phyloP scores from a whole-genome alignment of 495 filamentous ascomycete genomes.

The Penicillium roqueforti region DNA sequence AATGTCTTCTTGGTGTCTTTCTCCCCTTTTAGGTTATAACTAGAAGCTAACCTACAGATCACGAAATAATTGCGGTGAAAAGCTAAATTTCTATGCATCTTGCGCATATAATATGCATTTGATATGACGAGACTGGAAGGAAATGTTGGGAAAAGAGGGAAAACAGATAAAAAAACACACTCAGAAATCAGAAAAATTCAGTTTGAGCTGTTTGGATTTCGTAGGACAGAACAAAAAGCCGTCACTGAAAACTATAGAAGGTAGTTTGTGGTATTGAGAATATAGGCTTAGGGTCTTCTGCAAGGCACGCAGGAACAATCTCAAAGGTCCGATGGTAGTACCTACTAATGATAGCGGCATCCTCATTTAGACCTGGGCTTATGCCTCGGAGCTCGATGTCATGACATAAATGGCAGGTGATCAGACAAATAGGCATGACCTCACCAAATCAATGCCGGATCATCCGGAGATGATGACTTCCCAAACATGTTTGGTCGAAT shows the following conservation, averaged over 20 bases:
- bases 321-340: not conserved
- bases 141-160: too few relatives aligned
- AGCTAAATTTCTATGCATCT: too few relatives aligned
- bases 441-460: slow-evolving; percentile 1
- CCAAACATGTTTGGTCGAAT: not conserved
- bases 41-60: too few relatives aligned
- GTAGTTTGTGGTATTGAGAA: not conserved
- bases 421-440: not conserved
- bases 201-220: too few relatives aligned
- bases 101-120: too few relatives aligned
- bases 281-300: not conserved
- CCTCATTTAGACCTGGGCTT: not conserved
- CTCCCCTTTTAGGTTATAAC: too few relatives aligned
- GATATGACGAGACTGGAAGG: too few relatives aligned
- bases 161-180: too few relatives aligned
- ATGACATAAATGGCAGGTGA: slow-evolving; percentile 2
- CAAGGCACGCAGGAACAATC: not conserved
- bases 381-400: not conserved
- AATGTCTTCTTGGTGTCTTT: too few relatives aligned
- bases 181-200: too few relatives aligned
- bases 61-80: too few relatives aligned
- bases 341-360: not conserved
- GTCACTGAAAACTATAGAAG: not conserved
- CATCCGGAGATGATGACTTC: not conserved
- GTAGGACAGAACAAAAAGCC: too few relatives aligned